These are phyloP conservation scores for Magnolia kwangsiensis DNA, from an alignment of 164 flowering plant genomes.

Conservation along the genomic window DNA sequence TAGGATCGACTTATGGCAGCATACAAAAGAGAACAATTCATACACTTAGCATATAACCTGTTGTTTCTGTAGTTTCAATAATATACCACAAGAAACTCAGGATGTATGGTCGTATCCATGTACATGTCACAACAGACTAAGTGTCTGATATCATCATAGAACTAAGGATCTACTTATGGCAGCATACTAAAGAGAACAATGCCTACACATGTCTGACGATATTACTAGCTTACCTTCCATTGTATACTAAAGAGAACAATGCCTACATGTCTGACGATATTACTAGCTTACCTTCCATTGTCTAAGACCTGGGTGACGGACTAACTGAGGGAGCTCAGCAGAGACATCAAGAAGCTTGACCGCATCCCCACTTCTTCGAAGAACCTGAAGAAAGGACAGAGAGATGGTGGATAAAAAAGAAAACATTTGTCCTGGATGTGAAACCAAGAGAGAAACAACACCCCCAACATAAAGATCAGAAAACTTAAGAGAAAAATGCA, in stretches of 20 bases:
- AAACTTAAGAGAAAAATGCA: too few species aligned
- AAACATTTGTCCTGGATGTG: too few species aligned
- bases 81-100: too few species aligned
- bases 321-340: slow-evolving; percentile 74
- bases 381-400: slow-evolving; percentile 38
- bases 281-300: slow-evolving; percentile 78
- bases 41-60: too few species aligned
- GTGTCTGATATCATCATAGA: too few species aligned
- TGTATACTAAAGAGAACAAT: background rate
- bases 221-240: slow-evolving; percentile 65
- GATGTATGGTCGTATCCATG: too few species aligned
- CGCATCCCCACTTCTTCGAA: slow-evolving; percentile 72
- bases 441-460: background rate
- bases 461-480: too few species aligned
- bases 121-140: too few species aligned
- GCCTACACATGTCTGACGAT: background rate
- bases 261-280: background rate
- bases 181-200: background rate
- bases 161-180: too few species aligned
- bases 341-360: slow-evolving; percentile 93
- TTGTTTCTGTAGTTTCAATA: too few species aligned
- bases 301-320: slow-evolving; percentile 80
- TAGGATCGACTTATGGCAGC: too few species aligned
- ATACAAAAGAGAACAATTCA: too few species aligned
- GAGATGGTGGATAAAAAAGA: background rate